A percentile compares a stretch with the other conserved stretches of the same genome.
Evolutionary conservation across 805 yeast genomes (phyloP).

Genomic region (Henningerozyma blattae): DNA sequence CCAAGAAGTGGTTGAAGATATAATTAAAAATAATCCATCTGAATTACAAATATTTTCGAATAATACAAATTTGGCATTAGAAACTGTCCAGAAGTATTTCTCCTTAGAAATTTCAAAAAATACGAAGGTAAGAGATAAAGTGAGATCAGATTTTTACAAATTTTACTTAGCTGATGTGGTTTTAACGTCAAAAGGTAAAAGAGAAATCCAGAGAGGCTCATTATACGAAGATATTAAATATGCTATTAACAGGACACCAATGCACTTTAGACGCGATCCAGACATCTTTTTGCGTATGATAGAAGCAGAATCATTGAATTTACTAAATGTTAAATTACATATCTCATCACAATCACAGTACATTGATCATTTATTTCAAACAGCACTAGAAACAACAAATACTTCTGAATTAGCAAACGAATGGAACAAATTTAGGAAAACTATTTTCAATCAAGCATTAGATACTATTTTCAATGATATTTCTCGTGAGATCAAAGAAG

Average conservation of each 20-base stretch:
- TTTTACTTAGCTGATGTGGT: conserved; percentile 62
- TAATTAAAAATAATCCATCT: conserved; percentile 22
- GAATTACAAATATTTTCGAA: conserved; percentile 31
- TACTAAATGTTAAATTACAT: conserved; percentile 51
- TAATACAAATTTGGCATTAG: conserved; percentile 49
- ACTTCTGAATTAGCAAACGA: conserved; percentile 60
- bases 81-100: conserved; percentile 61
- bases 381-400: conserved; percentile 62
- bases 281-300: conserved; percentile 80
- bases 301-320: conserved; percentile 76
- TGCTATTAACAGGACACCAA: conserved; percentile 68
- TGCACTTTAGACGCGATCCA: conserved; percentile 64
- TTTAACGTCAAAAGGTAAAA: conserved; percentile 72
- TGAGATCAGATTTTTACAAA: conserved; percentile 47
- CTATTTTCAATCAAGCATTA: conserved; percentile 55
- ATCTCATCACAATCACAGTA: conserved; percentile 28
- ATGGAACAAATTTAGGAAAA: conserved; percentile 73
- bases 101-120: conserved; percentile 74
- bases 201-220: conserved; percentile 66
- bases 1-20: conserved; percentile 39
- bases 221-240: conserved; percentile 86
- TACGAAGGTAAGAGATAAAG: conserved; percentile 65
- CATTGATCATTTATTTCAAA: conserved; percentile 35
- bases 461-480: conserved; percentile 55
- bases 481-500: conserved; percentile 70